These are phyloP conservation scores for Trichopus zeylanicus DNA, from an alignment of 116 monocot genomes.

Conservation along the genomic window DNA sequence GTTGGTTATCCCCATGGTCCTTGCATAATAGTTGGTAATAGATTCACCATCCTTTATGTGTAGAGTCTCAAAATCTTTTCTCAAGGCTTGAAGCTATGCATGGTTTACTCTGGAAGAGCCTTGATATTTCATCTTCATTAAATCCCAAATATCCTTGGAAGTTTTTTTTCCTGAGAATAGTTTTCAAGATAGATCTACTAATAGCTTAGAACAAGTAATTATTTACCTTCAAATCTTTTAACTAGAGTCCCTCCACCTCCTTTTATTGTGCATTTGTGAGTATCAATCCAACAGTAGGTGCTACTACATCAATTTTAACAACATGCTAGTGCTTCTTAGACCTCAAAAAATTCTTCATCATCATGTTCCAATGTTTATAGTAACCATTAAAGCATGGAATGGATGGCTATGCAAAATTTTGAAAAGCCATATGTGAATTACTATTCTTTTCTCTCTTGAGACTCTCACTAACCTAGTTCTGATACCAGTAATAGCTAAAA, in stretches of 20 bases:
- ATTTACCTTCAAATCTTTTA: too few species aligned
- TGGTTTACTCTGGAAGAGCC: slow-evolving; percentile 11
- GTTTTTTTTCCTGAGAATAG: slow-evolving; percentile 18
- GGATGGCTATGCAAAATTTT: slow-evolving; percentile 3
- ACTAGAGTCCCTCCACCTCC: neutral
- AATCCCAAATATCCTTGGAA: slow-evolving; percentile 19
- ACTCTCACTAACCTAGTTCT: too few species aligned
- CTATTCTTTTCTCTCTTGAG: too few species aligned
- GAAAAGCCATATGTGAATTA: slow-evolving; percentile 4
- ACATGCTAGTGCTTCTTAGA: too few species aligned
- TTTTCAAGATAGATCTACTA: too few species aligned
- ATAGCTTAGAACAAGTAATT: slow-evolving; percentile 9
- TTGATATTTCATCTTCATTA: slow-evolving; percentile 23
- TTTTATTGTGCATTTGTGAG: neutral
- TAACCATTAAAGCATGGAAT: slow-evolving; percentile 13
- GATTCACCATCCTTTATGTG: slow-evolving; percentile 9
- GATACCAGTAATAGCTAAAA: too few species aligned
- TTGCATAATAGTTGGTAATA: slow-evolving; percentile 5
- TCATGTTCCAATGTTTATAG: slow-evolving; percentile 17
- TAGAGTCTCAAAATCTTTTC: slow-evolving; percentile 7
- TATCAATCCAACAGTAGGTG: neutral
- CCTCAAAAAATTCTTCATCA: slow-evolving; percentile 15
- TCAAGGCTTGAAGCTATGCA: slow-evolving; percentile 7
- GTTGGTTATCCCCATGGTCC: slow-evolving; percentile 3
- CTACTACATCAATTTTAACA: neutral